These are phyloP conservation scores for Aspergillus felis DNA, from an alignment of 2,329 filamentous ascomycete genomes.

Conservation along the genomic window DNA sequence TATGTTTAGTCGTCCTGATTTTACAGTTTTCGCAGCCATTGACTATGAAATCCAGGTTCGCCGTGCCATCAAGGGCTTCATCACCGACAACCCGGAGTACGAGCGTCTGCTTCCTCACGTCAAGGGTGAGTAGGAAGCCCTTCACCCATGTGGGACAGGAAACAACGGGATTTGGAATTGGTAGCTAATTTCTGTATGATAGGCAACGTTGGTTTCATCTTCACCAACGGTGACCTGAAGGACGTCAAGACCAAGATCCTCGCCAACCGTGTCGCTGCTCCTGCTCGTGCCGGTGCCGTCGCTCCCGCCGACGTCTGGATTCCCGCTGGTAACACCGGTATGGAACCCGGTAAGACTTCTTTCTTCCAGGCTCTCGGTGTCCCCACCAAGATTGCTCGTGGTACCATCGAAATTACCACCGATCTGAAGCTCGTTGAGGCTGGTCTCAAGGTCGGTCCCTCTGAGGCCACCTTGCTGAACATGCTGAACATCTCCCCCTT, in stretches of 20 bases:
- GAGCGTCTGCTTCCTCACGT: slow-evolving; percentile 95
- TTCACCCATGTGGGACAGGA: background rate
- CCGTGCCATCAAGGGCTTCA: slow-evolving; percentile 94
- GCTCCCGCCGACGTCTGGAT: slow-evolving; percentile 91
- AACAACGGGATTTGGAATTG: background rate
- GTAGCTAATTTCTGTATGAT: slow-evolving; percentile 6
- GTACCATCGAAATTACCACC: slow-evolving; percentile 99
- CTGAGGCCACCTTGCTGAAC: slow-evolving; percentile 98
- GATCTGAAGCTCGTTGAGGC: slow-evolving; percentile 98
- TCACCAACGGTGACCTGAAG: slow-evolving; percentile 98
- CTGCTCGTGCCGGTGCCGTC: slow-evolving; percentile 94
- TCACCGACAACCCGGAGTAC: slow-evolving; percentile 88
- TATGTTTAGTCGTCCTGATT: slow-evolving; percentile 40
- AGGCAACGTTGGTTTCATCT: slow-evolving; percentile 98
- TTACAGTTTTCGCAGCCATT: slow-evolving; percentile 1
- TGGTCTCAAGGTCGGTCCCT: slow-evolving; percentile 90
- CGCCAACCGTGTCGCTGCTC: slow-evolving; percentile 93
- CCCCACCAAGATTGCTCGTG: slow-evolving; percentile 99
- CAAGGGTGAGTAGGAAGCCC: slow-evolving; percentile 56
- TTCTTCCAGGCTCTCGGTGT: slow-evolving; percentile 99
- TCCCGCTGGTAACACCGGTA: slow-evolving; percentile 98
- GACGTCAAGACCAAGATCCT: slow-evolving; percentile 88
- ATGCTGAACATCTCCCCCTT: slow-evolving; percentile 99
- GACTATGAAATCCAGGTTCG: slow-evolving; percentile 60
- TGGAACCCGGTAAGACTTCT: slow-evolving; percentile 99